These are phyloP conservation scores for Ganoderma lingzhi DNA, from an alignment of 1,284 basidiomycete species.

Conservation along the genomic window DNA sequence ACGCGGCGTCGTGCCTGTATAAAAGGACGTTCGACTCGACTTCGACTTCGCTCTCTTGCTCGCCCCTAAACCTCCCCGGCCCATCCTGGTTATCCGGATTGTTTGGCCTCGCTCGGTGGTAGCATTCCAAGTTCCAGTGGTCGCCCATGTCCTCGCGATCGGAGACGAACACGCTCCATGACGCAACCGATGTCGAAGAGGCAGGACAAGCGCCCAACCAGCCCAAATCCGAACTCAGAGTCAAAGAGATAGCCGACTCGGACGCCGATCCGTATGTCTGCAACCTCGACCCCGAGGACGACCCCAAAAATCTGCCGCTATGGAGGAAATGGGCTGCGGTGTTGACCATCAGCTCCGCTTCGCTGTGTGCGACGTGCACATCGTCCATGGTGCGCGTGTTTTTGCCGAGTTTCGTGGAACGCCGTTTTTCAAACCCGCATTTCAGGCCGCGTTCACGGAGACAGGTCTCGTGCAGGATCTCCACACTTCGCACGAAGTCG, in stretches of 20 bases:
- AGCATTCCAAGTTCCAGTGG: no score
- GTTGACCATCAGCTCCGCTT: constrained; percentile 58
- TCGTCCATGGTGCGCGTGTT: constrained; percentile 66
- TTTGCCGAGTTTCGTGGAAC: background rate
- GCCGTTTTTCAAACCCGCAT: background rate
- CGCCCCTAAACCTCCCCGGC: background rate
- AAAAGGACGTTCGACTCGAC: background rate
- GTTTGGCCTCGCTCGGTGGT: background rate
- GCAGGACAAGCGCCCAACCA: background rate
- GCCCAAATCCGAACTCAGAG: background rate
- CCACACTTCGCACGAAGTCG: constrained; percentile 65
- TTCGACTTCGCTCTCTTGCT: background rate
- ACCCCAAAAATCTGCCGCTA: constrained; percentile 57
- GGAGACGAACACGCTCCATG: constrained; percentile 28
- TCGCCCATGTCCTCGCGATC: constrained; percentile 12
- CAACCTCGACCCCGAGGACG: constrained; percentile 54
- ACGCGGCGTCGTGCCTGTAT: background rate
- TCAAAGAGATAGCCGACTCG: background rate
- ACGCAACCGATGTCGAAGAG: constrained; percentile 26
- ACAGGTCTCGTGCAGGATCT: constrained; percentile 66
- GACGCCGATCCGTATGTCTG: constrained; percentile 38
- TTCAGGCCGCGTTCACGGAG: constrained; percentile 74
- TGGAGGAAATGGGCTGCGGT: constrained; percentile 67
- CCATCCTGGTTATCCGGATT: background rate
- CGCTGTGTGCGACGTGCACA: constrained; percentile 74